phyloP scores from a whole-genome alignment of 257 asterid genomes.

The Nicotiana paniculata region DNA sequence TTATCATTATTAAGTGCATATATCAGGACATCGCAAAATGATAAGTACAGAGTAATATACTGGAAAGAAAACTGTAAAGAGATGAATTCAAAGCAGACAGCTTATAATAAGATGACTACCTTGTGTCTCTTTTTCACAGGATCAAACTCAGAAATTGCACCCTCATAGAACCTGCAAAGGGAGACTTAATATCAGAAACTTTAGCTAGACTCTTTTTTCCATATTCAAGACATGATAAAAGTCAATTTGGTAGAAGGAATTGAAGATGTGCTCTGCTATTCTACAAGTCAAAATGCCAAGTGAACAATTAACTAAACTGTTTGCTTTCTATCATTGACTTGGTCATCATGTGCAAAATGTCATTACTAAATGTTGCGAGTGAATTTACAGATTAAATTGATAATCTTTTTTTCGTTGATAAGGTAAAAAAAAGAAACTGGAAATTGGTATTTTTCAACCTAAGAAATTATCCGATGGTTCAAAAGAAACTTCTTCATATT shows the following conservation, averaged over 20 bases:
- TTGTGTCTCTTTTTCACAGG: slow-evolving; percentile 30
- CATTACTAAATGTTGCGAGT: too few species aligned
- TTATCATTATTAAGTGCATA: neutral
- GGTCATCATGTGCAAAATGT: too few species aligned
- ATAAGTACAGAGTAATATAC: neutral
- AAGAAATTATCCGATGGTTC: too few species aligned
- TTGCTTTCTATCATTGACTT: neutral
- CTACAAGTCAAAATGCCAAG: neutral
- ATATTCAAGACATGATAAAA: neutral
- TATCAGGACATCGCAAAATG: neutral
- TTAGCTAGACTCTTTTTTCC: neutral
- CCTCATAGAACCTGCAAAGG: slow-evolving; percentile 45
- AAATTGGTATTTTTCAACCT: too few species aligned
- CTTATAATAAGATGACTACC: slow-evolving; percentile 22
- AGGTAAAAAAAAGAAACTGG: too few species aligned
- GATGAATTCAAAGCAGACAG: neutral
- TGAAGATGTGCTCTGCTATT: slow-evolving; percentile 2
- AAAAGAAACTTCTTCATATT: too few species aligned
- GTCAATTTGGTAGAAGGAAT: neutral
- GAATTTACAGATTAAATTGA: too few species aligned
- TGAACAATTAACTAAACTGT: neutral
- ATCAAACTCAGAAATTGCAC: slow-evolving; percentile 37
- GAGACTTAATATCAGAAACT: slow-evolving; percentile 7
- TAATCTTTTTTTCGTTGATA: too few species aligned
- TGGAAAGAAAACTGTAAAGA: neutral